These are phyloP conservation scores for Neostapfia colusana DNA, from an alignment of 176 grass and related monocot species.

Conservation along the genomic window DNA sequence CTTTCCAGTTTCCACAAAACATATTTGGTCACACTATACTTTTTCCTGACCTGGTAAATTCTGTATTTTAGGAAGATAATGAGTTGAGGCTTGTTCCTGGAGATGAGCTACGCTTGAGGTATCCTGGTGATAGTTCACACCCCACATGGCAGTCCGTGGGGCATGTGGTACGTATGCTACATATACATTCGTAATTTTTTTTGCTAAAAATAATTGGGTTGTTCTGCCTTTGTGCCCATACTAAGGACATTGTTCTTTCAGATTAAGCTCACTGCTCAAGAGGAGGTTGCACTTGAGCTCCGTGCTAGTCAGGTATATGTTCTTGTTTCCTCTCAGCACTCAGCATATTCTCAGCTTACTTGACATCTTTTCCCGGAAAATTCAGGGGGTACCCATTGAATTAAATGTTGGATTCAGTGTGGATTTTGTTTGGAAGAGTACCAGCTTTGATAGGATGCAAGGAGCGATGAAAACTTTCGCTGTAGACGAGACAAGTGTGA, in stretches of 20 bases:
- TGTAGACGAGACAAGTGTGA: constrained; percentile 98
- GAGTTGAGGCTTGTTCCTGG: constrained; percentile 98
- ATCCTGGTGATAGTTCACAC: constrained; percentile 83
- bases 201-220: not conserved
- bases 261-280: constrained; percentile 98
- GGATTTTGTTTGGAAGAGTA: constrained; percentile 99
- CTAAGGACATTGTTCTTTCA: constrained; percentile 45
- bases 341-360: constrained; percentile 3
- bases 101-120: constrained; percentile 96
- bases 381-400: constrained; percentile 90
- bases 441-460: constrained; percentile 99
- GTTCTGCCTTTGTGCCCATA: constrained; percentile 23
- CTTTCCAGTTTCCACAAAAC: not conserved
- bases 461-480: constrained; percentile 99
- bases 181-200: constrained; percentile 14
- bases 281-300: constrained; percentile 98
- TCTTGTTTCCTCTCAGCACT: constrained; percentile 22
- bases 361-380: constrained; percentile 28
- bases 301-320: constrained; percentile 78
- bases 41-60: not conserved
- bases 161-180: constrained; percentile 77
- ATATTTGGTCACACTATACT: not conserved
- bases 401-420: constrained; percentile 91
- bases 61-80: constrained; percentile 90
- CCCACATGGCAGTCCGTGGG: constrained; percentile 99